Conservation (phyloP, 345 rosid genomes). For the Passiflora organensis region DNA sequence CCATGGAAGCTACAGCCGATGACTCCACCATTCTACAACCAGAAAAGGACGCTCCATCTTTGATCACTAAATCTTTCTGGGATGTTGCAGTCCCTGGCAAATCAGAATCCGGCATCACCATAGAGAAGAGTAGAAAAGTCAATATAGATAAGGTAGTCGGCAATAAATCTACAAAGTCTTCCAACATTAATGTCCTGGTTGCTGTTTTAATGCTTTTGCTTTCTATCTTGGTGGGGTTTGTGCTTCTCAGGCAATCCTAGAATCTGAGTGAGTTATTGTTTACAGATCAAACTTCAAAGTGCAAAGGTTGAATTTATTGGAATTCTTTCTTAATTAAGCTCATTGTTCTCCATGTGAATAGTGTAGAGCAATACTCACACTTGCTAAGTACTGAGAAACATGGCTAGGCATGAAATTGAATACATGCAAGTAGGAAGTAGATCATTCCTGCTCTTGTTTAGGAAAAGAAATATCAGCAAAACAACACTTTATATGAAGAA, state of each 20-base stretch:
- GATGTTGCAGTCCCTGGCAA: slow-evolving; percentile 34
- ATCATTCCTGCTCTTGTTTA: no score
- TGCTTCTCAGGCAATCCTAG: slow-evolving; percentile 32
- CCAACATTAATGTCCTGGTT: slow-evolving; percentile 27
- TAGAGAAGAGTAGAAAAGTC: slow-evolving; percentile 26
- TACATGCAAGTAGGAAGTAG: no score
- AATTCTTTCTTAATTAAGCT: background rate
- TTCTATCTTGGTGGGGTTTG: slow-evolving; percentile 42
- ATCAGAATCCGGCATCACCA: slow-evolving; percentile 15
- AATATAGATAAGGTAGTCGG: slow-evolving; percentile 12
- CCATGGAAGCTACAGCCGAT: slow-evolving; percentile 55
- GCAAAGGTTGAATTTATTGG: background rate
- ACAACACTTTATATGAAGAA: no score
- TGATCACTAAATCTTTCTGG: slow-evolving; percentile 57
- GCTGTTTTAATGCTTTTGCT: slow-evolving; percentile 53
- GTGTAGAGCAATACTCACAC: background rate
- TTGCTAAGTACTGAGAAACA: background rate
- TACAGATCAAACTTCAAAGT: background rate
- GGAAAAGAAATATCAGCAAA: no score
- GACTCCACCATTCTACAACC: slow-evolving; percentile 46
- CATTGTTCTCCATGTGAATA: background rate
- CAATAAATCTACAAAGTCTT: slow-evolving; percentile 6
- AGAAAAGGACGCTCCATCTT: slow-evolving; percentile 46
- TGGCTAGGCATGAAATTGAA: no score
- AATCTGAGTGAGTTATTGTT: background rate